Evolutionary conservation across 805 yeast species (phyloP).

Genomic region (Pichia manshurica): DNA sequence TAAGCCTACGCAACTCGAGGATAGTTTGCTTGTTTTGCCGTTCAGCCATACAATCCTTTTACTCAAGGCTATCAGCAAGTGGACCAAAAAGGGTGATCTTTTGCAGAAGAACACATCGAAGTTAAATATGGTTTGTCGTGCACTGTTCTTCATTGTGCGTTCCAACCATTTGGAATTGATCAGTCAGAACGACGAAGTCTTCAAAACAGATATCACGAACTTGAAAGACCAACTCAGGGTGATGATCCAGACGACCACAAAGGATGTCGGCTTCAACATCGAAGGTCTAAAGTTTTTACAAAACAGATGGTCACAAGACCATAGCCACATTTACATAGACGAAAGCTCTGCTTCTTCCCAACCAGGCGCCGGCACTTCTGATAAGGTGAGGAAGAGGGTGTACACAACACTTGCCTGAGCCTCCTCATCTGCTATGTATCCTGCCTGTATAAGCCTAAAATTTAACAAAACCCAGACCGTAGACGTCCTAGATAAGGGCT

Average conservation of each 20-base stretch:
- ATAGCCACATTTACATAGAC: constrained; percentile 68
- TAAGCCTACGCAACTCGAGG: constrained; percentile 82
- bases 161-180: constrained; percentile 76
- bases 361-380: constrained; percentile 23
- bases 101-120: constrained; percentile 39
- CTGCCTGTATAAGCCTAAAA: too few species aligned
- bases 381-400: constrained; percentile 60
- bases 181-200: constrained; percentile 53
- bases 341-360: constrained; percentile 46
- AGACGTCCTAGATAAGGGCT: too few species aligned
- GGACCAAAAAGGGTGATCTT: constrained; percentile 49
- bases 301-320: constrained; percentile 73
- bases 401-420: constrained; percentile 36
- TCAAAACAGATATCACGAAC: constrained; percentile 58
- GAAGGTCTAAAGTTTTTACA: constrained; percentile 74
- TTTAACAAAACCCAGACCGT: too few species aligned
- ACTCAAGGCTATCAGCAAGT: constrained; percentile 65
- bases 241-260: constrained; percentile 45
- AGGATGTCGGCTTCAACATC: constrained; percentile 73
- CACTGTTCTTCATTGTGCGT: constrained; percentile 67
- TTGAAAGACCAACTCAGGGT: constrained; percentile 59
- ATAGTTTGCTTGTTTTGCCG: constrained; percentile 85
- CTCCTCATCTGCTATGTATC: too few species aligned
- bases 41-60: constrained; percentile 74
- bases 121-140: constrained; percentile 62